Base-by-base conservation (phyloP, 441 rosid species). In the Sinapis alba region DNA sequence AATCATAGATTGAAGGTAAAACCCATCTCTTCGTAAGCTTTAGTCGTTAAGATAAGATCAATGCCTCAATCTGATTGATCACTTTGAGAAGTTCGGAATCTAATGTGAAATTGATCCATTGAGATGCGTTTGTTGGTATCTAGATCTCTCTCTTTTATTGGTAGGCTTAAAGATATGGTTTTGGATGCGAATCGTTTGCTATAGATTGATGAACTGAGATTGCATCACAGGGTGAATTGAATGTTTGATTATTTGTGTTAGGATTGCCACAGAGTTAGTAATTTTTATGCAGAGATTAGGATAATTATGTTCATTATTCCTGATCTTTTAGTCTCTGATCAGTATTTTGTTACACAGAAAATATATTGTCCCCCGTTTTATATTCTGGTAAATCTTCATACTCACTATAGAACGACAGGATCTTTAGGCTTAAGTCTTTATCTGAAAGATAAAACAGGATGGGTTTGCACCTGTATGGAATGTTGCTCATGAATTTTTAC, bases 1-100 rank as follows among this genome's bases (percentile, higher is more conserved):
- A 91, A 96, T 84, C 99, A 93, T 26, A 81, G 99, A 76, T 79
- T 96, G 78, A 96, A 91, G 98, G 99, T 96, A 81, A 24, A 8
- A 23, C 23, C 6, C 0, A 63, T 71, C 12, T 71, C 6, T 32
- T 58, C 43, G 0, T 18, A 24, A 71, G 58, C 54, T 65, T 54
- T 38, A 4, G 24, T 2, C 3, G 0, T 68, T 60, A 5, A 18
- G 56, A 23, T 68, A 12, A 12, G 72, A 66, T 67, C 53, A 45
- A 26, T 54, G n/a, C n/a, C n/a, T n/a, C n/a, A n/a, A n/a, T n/a
- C n/a, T n/a, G n/a, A n/a, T n/a, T n/a, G 30, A 56, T 74, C 1
- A 50, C 6, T 65, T 64, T 23, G 21, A 6, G 26, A 20, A 41
- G 3, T 54, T 7, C 28, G 4, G 4, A 59, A 15, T 41, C 11